Percentiles rank a stretch among this genome's conserved stretches.
These are phyloP conservation scores for Hemerocallis citrina DNA, from an alignment of 106 monocot species.

Conservation along the genomic window DNA sequence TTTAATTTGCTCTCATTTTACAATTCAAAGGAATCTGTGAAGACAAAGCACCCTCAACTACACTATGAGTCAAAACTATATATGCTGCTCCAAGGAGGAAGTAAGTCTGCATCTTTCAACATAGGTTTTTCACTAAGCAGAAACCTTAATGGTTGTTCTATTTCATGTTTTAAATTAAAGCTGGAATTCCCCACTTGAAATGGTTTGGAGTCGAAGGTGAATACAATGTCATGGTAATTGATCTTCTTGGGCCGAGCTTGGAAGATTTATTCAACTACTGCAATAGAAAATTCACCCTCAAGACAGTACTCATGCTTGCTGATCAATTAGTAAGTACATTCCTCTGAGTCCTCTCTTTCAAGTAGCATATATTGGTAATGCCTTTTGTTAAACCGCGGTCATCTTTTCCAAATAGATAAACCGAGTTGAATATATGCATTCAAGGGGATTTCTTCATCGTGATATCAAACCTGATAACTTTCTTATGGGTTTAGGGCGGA, in stretches of 20 bases:
- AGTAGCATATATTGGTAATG: neutral
- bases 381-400: neutral
- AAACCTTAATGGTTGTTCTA: neutral
- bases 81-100: constrained; percentile 73
- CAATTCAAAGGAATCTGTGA: constrained; percentile 37
- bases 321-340: constrained; percentile 51
- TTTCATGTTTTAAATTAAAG: constrained; percentile 19
- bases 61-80: constrained; percentile 49
- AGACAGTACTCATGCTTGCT: constrained; percentile 55
- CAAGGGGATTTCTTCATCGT: constrained; percentile 73
- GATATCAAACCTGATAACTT: constrained; percentile 86
- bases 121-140: neutral
- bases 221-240: constrained; percentile 76
- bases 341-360: neutral
- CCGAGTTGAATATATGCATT: constrained; percentile 69
- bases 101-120: constrained; percentile 16
- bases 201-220: constrained; percentile 82
- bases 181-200: constrained; percentile 62
- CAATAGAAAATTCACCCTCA: constrained; percentile 52
- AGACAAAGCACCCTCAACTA: constrained; percentile 45
- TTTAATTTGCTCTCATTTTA: neutral
- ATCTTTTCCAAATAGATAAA: constrained; percentile 28
- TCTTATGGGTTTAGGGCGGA: constrained; percentile 66
- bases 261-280: constrained; percentile 80
- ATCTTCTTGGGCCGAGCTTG: constrained; percentile 72